Evolutionary conservation across 2,329 filamentous ascomycete species (phyloP).

Genomic region (Mycosphaerella sp.): DNA sequence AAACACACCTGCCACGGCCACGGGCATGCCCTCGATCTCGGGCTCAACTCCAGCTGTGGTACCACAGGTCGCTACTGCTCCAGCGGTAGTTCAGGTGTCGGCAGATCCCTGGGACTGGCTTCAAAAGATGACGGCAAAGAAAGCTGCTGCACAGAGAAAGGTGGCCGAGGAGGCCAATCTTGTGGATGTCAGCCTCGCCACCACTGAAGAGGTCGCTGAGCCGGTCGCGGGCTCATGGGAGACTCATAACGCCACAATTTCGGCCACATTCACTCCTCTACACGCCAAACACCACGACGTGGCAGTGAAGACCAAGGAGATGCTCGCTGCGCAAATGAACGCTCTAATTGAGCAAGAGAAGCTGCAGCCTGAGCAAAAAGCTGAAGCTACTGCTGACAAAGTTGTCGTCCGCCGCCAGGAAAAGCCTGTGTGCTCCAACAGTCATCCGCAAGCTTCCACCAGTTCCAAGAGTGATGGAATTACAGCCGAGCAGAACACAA

Average conservation of each 20-base stretch:
- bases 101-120: not conserved
- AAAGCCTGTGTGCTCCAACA: not conserved
- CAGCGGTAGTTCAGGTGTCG: not conserved
- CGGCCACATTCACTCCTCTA: not conserved
- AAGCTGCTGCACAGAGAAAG: not conserved
- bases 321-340: not conserved
- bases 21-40: not conserved
- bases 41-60: not conserved
- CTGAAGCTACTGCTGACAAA: not conserved
- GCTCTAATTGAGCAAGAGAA: not conserved
- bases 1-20: no score
- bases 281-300: not conserved
- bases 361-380: not conserved
- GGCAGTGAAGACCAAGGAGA: not conserved
- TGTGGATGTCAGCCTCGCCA: not conserved
- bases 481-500: not conserved
- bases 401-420: not conserved
- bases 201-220: not conserved
- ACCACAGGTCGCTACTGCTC: not conserved
- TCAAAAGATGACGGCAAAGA: not conserved
- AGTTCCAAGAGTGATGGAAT: not conserved
- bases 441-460: not conserved
- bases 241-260: not conserved
- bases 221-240: not conserved
- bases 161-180: not conserved